phyloP scores from a whole-genome alignment of 441 rosid genomes.

The Theobroma grandiflorum region DNA sequence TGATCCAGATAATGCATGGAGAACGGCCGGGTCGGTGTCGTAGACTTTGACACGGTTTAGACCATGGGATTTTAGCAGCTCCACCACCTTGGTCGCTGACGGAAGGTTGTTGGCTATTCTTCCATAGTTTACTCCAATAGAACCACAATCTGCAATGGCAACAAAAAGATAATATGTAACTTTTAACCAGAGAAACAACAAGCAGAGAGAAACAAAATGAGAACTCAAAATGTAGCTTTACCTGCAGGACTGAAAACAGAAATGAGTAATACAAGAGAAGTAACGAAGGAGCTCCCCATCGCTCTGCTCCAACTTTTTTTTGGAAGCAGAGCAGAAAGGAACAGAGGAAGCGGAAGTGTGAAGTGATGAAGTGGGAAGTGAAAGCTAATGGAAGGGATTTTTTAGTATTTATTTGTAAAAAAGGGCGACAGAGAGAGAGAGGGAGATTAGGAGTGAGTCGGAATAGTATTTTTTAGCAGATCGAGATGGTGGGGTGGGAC shows the following conservation, averaged over 20 bases:
- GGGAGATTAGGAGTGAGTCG: not conserved
- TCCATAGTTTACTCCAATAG: conserved; percentile 91
- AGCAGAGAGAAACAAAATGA: not conserved
- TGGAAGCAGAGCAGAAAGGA: not conserved
- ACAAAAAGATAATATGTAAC: not conserved
- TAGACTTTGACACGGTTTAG: conserved; percentile 70
- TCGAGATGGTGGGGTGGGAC: conserved; percentile 38
- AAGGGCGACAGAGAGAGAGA: too few relatives aligned
- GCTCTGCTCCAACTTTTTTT: not conserved
- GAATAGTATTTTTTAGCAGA: not conserved
- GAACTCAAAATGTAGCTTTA: conserved; percentile 6
- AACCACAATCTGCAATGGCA: conserved; percentile 60
- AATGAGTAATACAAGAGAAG: not conserved
- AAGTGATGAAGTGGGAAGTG: not conserved
- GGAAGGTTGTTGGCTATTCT: conserved; percentile 81
- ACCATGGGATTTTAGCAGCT: conserved; percentile 82
- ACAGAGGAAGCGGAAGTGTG: not conserved
- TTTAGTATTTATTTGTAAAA: not conserved
- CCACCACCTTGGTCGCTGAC: conserved; percentile 67
- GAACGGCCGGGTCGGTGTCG: conserved; percentile 79
- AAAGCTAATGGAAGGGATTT: not conserved
- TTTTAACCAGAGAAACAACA: conserved; percentile 25
- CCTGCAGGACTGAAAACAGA: conserved; percentile 7
- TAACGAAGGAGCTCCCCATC: not conserved
- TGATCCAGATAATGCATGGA: conserved; percentile 71